Evolutionary conservation across 176 grass and related monocot species (phyloP).

Genomic region (Musa acuminata): DNA sequence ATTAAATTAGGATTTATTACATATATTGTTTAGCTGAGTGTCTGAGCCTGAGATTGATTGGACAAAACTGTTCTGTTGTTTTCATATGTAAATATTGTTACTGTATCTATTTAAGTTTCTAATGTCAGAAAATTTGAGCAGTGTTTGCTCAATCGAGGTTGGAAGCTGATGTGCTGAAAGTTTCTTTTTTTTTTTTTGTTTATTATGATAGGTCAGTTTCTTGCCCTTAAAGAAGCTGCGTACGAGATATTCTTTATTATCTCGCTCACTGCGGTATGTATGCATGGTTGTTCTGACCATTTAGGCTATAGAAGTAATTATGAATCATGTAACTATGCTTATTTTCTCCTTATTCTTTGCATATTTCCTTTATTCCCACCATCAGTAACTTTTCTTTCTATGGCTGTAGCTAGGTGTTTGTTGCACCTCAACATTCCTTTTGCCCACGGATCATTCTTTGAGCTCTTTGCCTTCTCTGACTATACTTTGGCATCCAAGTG

Average conservation of each 20-base stretch:
- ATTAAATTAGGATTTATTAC: not conserved
- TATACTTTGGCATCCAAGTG: not conserved
- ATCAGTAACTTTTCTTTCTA: not conserved
- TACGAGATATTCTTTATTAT: slow-evolving; percentile 9
- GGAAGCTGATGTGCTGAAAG: not conserved
- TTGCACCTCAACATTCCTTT: slow-evolving; percentile 6
- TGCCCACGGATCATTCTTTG: not conserved
- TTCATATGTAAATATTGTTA: not conserved
- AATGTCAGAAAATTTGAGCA: no score
- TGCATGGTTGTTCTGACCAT: not conserved
- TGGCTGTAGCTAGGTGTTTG: slow-evolving; percentile 3
- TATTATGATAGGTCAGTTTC: slow-evolving; percentile 5
- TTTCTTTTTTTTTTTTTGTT: not conserved
- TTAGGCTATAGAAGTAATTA: not conserved
- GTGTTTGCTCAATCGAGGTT: not conserved
- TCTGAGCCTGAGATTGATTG: not conserved
- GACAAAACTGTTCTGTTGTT: not conserved
- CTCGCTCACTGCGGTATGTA: slow-evolving; percentile 14
- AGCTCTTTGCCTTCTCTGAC: not conserved
- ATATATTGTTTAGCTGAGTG: not conserved
- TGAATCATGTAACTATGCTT: not conserved
- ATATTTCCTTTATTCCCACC: no score
- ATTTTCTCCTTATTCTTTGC: not conserved
- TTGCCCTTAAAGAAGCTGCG: slow-evolving; percentile 7
- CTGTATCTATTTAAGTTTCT: not conserved